A percentile compares a stretch with the other conserved stretches of the same genome.
Evolutionary conservation across 2,329 filamentous ascomycete genomes (phyloP).

Genomic region (Alternaria tenuissima): DNA sequence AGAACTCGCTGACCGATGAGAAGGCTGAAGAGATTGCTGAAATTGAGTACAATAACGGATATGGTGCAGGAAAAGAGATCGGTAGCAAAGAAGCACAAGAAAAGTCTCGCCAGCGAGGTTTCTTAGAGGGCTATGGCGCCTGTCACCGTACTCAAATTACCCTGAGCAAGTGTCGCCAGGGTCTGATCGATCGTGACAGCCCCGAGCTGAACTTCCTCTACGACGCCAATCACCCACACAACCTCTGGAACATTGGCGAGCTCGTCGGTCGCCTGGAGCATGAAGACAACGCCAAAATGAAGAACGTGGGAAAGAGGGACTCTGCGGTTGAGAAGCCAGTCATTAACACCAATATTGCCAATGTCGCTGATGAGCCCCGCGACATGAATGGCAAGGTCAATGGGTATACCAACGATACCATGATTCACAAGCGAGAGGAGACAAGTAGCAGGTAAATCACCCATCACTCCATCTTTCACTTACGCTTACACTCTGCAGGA

Average conservation of each 20-base stretch:
- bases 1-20: not conserved
- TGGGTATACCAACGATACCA: not conserved
- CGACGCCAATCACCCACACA: conserved; percentile 25
- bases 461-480: too few relatives aligned
- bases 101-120: conserved; percentile 7
- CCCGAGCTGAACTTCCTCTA: conserved; percentile 31
- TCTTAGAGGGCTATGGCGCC: conserved; percentile 31
- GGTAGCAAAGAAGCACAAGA: conserved; percentile 5
- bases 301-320: not conserved
- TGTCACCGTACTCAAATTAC: conserved; percentile 19
- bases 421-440: conserved; percentile 4
- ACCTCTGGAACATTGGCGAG: conserved; percentile 24
- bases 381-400: not conserved
- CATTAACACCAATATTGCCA: not conserved
- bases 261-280: conserved; percentile 10
- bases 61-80: conserved; percentile 7
- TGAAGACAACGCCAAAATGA: not conserved
- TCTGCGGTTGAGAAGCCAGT: not conserved
- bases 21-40: conserved; percentile 11
- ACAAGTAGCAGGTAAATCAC: conserved; percentile 15
- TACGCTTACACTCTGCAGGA: not conserved
- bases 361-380: not conserved
- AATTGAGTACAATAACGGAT: conserved; percentile 21
- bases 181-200: conserved; percentile 22
- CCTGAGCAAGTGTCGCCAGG: conserved; percentile 24